Percentiles rank a stretch among this genome's conserved stretches.
Evolutionary conservation across 2,329 filamentous ascomycete species (phyloP).

Genomic region (Fusarium coicis): DNA sequence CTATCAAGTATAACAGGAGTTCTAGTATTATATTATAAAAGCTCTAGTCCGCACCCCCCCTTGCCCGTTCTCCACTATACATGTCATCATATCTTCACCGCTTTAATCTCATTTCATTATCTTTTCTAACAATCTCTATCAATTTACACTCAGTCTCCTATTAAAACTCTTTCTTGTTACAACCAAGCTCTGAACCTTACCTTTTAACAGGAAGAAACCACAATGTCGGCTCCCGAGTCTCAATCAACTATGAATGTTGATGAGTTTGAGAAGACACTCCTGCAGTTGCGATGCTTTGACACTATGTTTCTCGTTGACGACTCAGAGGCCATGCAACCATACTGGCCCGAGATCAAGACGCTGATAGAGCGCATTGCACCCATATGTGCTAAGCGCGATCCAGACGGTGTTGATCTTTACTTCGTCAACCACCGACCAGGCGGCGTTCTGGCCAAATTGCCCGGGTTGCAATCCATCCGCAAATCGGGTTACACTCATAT

Average conservation of each 20-base stretch:
- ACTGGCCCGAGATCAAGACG: conserved; percentile 20
- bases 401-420: conserved; percentile 13
- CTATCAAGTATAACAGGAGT: neutral
- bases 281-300: conserved; percentile 16
- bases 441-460: conserved; percentile 10
- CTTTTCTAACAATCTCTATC: neutral
- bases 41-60: neutral
- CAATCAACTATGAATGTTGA: neutral
- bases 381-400: conserved; percentile 14
- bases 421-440: conserved; percentile 18
- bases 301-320: conserved; percentile 19
- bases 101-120: neutral
- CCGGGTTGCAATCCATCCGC: conserved; percentile 15
- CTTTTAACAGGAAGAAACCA: neutral
- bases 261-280: conserved; percentile 15
- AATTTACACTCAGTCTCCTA: neutral
- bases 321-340: conserved; percentile 15
- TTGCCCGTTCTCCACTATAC: neutral
- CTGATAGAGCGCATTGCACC: conserved; percentile 20
- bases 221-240: neutral
- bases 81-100: conserved; percentile 10
- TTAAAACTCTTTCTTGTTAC: neutral
- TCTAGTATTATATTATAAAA: neutral
- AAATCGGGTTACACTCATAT: conserved; percentile 17
- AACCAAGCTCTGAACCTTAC: neutral